Evolutionary conservation across 2,329 filamentous ascomycete genomes (phyloP).

Genomic region (Trichoderma citrinoviride): DNA sequence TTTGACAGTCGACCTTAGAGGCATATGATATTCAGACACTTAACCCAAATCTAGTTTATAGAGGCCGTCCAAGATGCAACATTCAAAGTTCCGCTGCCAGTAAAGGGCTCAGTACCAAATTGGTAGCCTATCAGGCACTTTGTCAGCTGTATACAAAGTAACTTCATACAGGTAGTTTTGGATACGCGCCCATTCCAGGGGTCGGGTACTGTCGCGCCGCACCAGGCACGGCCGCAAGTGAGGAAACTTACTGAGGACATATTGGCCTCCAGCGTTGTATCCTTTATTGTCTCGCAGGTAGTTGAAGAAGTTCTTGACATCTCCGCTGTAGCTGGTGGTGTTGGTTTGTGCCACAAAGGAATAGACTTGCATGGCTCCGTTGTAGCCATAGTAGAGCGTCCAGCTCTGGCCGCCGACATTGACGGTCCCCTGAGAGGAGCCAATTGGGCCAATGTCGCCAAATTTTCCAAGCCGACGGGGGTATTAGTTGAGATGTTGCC

Average conservation of each 20-base stretch:
- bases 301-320: conserved; percentile 9
- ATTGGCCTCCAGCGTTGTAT: conserved; percentile 2
- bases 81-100: conserved; percentile 3
- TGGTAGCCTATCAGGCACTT: neutral
- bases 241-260: conserved; percentile 3
- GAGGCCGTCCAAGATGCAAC: neutral
- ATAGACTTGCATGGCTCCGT: conserved; percentile 11
- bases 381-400: conserved; percentile 2
- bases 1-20: too few relatives aligned
- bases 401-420: neutral
- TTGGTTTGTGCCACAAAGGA: neutral
- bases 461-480: neutral
- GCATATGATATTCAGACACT: too few relatives aligned
- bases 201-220: too few relatives aligned
- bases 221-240: too few relatives aligned
- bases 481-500: neutral
- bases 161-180: too few relatives aligned
- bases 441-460: neutral
- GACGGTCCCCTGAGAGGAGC: neutral
- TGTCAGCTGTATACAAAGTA: neutral
- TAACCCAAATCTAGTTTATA: neutral
- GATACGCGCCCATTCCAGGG: too few relatives aligned
- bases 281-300: conserved; percentile 4
- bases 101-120: conserved; percentile 11
- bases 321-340: neutral